Evolutionary conservation across 2,329 filamentous ascomycete species (phyloP), one percentile per base, ranked within the genome.

Genomic region (Calycina marina): DNA sequence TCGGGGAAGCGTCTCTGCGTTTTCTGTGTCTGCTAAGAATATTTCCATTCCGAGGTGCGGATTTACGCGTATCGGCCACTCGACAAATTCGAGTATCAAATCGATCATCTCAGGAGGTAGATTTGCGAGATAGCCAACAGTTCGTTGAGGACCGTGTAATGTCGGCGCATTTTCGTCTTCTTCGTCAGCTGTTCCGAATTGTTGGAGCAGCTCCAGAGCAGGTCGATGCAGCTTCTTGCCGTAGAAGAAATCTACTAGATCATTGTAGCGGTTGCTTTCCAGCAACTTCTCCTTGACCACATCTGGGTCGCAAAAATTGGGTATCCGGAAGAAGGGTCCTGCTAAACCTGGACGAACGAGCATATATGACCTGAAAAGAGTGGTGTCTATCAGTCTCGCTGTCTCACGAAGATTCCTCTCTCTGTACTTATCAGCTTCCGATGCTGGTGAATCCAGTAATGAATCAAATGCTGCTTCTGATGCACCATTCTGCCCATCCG

Each of bases 191-290:
- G 69, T 69, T 12, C 88, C 88, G 45, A 94, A 94, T 41, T 77
- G 79, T 44, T 72, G 70, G 1, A 98, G 65, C 17, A 94, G 60
- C 42, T 84, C 79, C 12, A 98, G 60, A 0, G 90, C 88, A 49
- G 92, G 77, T 12, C 77, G 73, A 56, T 98, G 90, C 25, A 96
- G 67, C 54, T 79, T 86, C 60, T 98, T 98, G 41, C 90, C 90
- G 48, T 92, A 84, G 44, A 96, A 76, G 52, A 98, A 98, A 54
- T 96, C 88, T n/a, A 98, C 85, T 2, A 98, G 63, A 57, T 96
- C 88, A 31, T 78, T 88, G 56, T 93, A 94, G 18, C 86, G 74
- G 36, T 81, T 81, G 25, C 77, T 83, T 52, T 93, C 83, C 38
- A 93, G 74, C 4, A 98, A 62, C 47, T 85, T 85, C 55, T 93